phyloP scores from a whole-genome alignment of 2,329 filamentous ascomycete species.

The Diaporthe amygdali region DNA sequence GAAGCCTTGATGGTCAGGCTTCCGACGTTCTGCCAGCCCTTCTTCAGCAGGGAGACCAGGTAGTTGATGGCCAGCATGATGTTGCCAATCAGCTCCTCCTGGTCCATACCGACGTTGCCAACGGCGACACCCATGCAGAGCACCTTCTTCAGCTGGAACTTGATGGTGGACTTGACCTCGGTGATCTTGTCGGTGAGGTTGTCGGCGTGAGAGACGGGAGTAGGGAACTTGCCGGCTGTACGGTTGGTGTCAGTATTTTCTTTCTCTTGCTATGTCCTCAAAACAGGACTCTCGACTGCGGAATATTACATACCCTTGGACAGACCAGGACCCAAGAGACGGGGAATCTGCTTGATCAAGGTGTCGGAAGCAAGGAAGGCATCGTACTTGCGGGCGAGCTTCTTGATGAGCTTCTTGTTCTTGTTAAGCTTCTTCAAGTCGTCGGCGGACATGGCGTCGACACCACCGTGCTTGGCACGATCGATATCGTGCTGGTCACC shows the following conservation, averaged over 20 bases:
- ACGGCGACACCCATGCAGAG: slow-evolving; percentile 99
- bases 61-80: slow-evolving; percentile 99
- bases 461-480: slow-evolving; percentile 98
- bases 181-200: slow-evolving; percentile 94
- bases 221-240: slow-evolving; percentile 98
- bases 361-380: slow-evolving; percentile 97
- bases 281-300: slow-evolving; percentile 26
- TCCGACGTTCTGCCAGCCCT: slow-evolving; percentile 99
- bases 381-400: slow-evolving; percentile 99
- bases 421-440: slow-evolving; percentile 99
- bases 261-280: not conserved
- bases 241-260: not conserved
- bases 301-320: slow-evolving; percentile 80
- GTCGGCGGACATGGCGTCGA: slow-evolving; percentile 97
- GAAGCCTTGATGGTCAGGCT: slow-evolving; percentile 99
- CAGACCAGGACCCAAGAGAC: slow-evolving; percentile 98
- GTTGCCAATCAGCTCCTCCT: slow-evolving; percentile 96
- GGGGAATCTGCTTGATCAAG: slow-evolving; percentile 99
- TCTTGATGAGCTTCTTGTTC: slow-evolving; percentile 99
- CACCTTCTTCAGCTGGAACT: slow-evolving; percentile 99
- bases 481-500: slow-evolving; percentile 95
- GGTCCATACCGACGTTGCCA: slow-evolving; percentile 96
- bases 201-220: slow-evolving; percentile 95
- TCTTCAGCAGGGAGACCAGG: slow-evolving; percentile 98
- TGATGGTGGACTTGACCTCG: slow-evolving; percentile 99